These are phyloP conservation scores for Cicer chorassanicum DNA, from an alignment of 306 rosid species.

Conservation along the genomic window DNA sequence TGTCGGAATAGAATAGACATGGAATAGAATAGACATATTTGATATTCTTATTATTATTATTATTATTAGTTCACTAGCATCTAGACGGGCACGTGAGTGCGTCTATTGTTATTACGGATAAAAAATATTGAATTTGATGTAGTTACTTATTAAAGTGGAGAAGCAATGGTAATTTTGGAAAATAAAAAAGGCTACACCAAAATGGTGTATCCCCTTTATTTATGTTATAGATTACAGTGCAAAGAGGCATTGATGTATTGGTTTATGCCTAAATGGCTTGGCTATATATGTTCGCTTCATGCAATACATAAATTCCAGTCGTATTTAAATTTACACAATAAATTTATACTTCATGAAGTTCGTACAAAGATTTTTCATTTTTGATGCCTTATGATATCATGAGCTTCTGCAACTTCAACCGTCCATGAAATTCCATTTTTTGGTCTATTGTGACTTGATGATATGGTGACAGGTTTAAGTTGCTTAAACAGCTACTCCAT, in stretches of 20 bases:
- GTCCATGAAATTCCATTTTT: not conserved
- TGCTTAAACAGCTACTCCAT: not conserved
- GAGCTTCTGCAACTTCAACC: not conserved
- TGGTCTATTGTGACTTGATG: slow-evolving; percentile 2
- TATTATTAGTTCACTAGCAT: too few relatives aligned
- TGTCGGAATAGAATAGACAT: slow-evolving; percentile 28
- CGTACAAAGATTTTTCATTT: too few relatives aligned
- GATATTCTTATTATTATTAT: slow-evolving; percentile 18
- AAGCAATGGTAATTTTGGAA: too few relatives aligned
- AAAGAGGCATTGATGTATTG: slow-evolving; percentile 27
- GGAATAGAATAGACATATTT: slow-evolving; percentile 28
- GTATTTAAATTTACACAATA: too few relatives aligned
- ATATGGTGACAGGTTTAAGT: slow-evolving; percentile 9
- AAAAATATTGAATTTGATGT: too few relatives aligned
- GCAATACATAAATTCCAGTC: not conserved
- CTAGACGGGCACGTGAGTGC: too few relatives aligned
- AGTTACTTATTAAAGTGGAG: too few relatives aligned
- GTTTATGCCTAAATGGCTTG: not conserved
- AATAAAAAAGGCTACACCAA: too few relatives aligned
- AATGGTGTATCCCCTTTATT: too few relatives aligned
- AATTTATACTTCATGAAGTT: too few relatives aligned
- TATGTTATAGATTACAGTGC: not conserved
- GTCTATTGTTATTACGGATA: too few relatives aligned
- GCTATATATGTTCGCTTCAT: not conserved
- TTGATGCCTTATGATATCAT: slow-evolving; percentile 12